Percentiles rank a stretch among this genome's conserved stretches.
Conservation (phyloP, 768 basidiomycete genomes). For the Lactarius quietus region DNA sequence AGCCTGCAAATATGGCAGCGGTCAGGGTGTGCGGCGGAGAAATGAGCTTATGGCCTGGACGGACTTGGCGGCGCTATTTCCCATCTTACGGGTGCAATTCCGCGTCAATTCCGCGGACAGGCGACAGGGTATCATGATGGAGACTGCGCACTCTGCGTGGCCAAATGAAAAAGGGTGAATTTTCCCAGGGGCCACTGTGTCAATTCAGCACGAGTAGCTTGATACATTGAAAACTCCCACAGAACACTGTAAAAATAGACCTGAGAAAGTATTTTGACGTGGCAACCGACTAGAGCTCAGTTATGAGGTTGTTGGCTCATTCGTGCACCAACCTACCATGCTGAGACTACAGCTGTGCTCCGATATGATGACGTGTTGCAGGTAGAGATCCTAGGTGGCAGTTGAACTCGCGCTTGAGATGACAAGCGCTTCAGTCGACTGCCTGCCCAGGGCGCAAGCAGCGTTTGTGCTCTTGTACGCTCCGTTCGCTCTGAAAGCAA, state of each 20-base stretch:
- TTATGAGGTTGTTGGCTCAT: not conserved
- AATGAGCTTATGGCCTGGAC: not conserved
- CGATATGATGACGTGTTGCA: not conserved
- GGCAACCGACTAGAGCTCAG: not conserved
- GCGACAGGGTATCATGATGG: not conserved
- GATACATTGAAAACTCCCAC: not conserved
- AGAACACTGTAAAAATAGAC: not conserved
- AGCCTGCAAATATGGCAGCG: not conserved
- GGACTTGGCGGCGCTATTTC: not conserved
- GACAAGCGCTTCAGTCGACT: not conserved
- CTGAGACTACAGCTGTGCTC: not conserved
- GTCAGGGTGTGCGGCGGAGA: not conserved
- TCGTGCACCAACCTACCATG: not conserved
- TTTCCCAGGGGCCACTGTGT: not conserved
- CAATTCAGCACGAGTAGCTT: not conserved
- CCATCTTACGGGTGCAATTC: not conserved
- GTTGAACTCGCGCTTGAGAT: not conserved
- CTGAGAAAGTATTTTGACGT: not conserved
- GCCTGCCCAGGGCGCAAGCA: not conserved
- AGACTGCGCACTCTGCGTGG: not conserved
- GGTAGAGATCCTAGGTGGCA: not conserved
- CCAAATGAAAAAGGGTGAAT: not conserved
- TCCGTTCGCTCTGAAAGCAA: not conserved
- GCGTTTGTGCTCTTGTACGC: too few species aligned
- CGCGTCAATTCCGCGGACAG: not conserved